Evolutionary conservation across 768 basidiomycete genomes (phyloP), one percentile per base, ranked within the genome.

Genomic region (Tephrocybe sp.): DNA sequence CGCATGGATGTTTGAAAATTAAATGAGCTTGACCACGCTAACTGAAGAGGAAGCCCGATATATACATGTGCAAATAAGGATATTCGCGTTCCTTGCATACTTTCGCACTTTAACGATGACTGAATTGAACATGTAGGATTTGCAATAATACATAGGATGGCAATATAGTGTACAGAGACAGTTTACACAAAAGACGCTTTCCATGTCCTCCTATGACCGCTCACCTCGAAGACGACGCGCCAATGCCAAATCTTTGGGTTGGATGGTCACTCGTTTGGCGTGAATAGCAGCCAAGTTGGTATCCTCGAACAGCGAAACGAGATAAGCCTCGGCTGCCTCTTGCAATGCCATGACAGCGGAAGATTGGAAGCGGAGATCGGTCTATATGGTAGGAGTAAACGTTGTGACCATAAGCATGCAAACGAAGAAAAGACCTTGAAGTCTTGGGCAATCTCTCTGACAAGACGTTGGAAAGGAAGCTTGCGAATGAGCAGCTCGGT

Each of bases 371-470:
- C 84, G 83, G 51, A 89, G 79, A 62, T 88, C 86, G 56, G 85
- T 87, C 84, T 80, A 49, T 14, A 44, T 9, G 22, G 39, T 12
- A 39, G 39, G 13, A 23, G 10, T 12, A 9, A 17, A 17, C 51
- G 41, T 16, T 46, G 13, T 11, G 45, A n/a, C 31, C 13, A 50
- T 12, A 17, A 31, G 17, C 39, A 7, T 26, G 26, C 26, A 33
- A 16, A 9, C 22, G 11, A 33, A 54, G 40, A 32, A 61, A 69
- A 38, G 39, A 77, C 78, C 76, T 88, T 89, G 79, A 87, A 86
- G 70, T 89, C 87, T 71, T 88, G 87, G 43, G 85, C 85, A 60
- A 88, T 89, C 66, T 89, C 86, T 70, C 85, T 83, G 54, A 88
- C 85, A 54, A 88, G 76, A 53, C 85, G 77, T 65, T 87, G 83